phyloP scores from a whole-genome alignment of 352 stramenopile species.

The Pythium plurisporium region DNA sequence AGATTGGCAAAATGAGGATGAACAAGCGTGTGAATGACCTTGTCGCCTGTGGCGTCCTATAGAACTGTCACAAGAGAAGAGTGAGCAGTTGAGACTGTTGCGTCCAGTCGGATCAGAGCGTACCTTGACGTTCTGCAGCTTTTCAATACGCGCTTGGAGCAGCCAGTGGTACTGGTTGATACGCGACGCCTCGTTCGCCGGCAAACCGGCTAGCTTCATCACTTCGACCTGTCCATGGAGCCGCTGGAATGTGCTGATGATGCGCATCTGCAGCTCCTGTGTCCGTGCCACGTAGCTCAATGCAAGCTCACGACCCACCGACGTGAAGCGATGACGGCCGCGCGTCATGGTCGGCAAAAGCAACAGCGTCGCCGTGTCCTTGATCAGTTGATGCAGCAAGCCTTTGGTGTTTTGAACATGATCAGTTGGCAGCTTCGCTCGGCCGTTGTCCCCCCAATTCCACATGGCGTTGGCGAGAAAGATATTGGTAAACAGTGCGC shows the following conservation, averaged over 20 bases:
- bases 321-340: conserved; percentile 68
- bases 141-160: conserved; percentile 74
- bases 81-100: too few species aligned
- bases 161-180: conserved; percentile 89
- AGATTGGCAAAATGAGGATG: conserved; percentile 78
- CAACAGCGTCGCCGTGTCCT: conserved; percentile 44
- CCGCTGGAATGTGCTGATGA: conserved; percentile 50
- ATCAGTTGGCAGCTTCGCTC: conserved; percentile 42
- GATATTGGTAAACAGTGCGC: conserved; percentile 67
- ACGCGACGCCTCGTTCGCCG: conserved; percentile 80
- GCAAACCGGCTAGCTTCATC: conserved; percentile 65
- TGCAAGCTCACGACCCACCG: conserved; percentile 37
- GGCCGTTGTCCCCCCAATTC: conserved; percentile 74
- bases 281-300: conserved; percentile 29
- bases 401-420: conserved; percentile 56
- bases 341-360: conserved; percentile 65
- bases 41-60: conserved; percentile 82
- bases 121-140: conserved; percentile 82
- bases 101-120: background rate
- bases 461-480: conserved; percentile 73
- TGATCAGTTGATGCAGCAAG: conserved; percentile 43
- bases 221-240: conserved; percentile 75
- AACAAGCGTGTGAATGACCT: conserved; percentile 82
- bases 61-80: conserved; percentile 40
- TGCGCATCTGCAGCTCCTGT: conserved; percentile 37